Conservation (phyloP, 2,329 filamentous ascomycete genomes). For the Colletotrichum scovillei region DNA sequence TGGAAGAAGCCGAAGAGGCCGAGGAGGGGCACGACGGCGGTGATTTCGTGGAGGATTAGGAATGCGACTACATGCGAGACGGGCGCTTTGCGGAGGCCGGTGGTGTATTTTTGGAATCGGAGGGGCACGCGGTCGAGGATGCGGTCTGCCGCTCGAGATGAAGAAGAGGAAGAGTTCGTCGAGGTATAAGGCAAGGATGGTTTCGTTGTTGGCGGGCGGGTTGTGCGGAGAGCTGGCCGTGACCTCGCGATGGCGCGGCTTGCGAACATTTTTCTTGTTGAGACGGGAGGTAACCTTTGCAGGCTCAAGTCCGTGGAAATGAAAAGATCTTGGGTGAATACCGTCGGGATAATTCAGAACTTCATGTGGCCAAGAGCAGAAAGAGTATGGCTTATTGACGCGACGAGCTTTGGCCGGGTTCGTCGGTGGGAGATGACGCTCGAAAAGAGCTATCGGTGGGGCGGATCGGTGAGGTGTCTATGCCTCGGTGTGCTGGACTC, state of each 20-base stretch:
- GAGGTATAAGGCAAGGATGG: not conserved
- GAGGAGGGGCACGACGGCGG: slow-evolving; percentile 83
- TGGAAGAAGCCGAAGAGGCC: slow-evolving; percentile 83
- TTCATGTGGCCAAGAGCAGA: too few relatives aligned
- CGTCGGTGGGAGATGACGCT: not conserved
- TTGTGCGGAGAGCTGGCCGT: slow-evolving; percentile 1
- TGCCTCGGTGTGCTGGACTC: not conserved
- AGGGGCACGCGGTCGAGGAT: slow-evolving; percentile 69
- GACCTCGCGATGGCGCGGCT: not conserved
- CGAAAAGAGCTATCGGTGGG: slow-evolving; percentile 1
- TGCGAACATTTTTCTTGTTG: slow-evolving; percentile 1
- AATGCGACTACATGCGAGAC: slow-evolving; percentile 88
- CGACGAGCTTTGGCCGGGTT: not conserved
- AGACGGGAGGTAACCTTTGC: too few relatives aligned
- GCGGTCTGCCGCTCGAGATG: slow-evolving; percentile 51
- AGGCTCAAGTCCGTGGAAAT: too few relatives aligned
- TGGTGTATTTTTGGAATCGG: slow-evolving; percentile 76
- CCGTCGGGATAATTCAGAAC: too few relatives aligned
- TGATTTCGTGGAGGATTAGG: slow-evolving; percentile 90
- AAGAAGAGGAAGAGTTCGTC: slow-evolving; percentile 20
- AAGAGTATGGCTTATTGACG: not conserved
- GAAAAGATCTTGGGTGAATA: too few relatives aligned
- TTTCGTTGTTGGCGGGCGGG: not conserved
- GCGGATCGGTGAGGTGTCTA: not conserved
- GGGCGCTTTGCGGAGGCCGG: slow-evolving; percentile 79